Evolutionary conservation across 2,329 filamentous ascomycete genomes (phyloP), one percentile per base, ranked within the genome.

Genomic region (Penicillium sp.): DNA sequence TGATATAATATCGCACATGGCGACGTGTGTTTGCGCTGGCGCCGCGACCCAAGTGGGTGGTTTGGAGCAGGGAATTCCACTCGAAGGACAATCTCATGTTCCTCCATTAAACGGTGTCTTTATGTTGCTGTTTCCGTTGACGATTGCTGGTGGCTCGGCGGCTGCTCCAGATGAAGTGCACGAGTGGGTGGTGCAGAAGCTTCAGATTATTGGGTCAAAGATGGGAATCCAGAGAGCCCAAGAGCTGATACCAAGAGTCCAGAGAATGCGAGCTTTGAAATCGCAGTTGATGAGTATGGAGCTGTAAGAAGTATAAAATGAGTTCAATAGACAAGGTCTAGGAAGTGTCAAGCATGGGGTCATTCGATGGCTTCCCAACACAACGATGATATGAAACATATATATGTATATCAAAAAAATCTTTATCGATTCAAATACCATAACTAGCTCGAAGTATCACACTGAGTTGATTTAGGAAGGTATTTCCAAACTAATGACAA

Each of bases 101-200:
- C 60, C 64, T 25, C 59, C 59, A 6, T 37, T 69, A 2, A 67
- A 65, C 45, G 65, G 66, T 4, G 54, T 61, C 1, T 67, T 68
- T 20, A 61, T 64, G 56, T 23, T 65, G 29, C 46, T 67, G 18
- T 67, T 66, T 33, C 60, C 61, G 4, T 43, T 69, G 42, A 50
- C 56, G 2, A 49, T 61, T 20, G 65, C 64, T 7, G 67, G 62
- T 37, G 53, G 58, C 23, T 59, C 64, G 14, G 57, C 58, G 9
- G 61, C 58, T 15, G 56, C 57, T n/a, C 54, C 62, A 1, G 58
- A 66, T 8, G 46, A 65, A 26, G 57, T 66, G 8, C 56, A 59
- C 15, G 53, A 60, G 9, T 67, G 67, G 64, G 58, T 64, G 23
- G 11, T 63, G 29, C 47, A 55, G 25, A 59, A 48, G 7, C 53